These are phyloP conservation scores for Neurospora cerealis DNA, from an alignment of 495 filamentous ascomycete genomes.

Conservation along the genomic window DNA sequence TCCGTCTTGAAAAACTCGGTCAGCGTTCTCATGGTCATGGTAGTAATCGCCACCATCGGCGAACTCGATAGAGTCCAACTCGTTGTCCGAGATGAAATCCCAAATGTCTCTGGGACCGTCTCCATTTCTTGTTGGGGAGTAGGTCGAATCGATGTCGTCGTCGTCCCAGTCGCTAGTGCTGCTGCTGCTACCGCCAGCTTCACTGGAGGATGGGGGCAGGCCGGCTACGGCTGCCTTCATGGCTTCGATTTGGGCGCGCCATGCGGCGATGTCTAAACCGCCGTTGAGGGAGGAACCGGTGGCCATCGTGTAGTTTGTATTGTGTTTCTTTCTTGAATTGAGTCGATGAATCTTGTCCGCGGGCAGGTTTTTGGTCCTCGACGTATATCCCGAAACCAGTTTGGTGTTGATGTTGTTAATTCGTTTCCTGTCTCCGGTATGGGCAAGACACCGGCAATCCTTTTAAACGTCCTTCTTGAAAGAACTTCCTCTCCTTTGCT, in stretches of 20 bases:
- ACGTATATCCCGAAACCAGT: not conserved
- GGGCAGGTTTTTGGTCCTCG: not conserved
- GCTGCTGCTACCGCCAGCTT: constrained; percentile 4
- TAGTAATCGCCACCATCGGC: constrained; percentile 32
- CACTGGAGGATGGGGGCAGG: constrained; percentile 15
- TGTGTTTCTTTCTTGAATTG: not conserved
- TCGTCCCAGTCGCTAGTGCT: constrained; percentile 21
- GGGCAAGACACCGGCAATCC: not conserved
- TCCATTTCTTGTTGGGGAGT: constrained; percentile 44
- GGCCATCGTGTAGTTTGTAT: not conserved
- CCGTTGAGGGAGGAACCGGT: not conserved
- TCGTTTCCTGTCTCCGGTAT: not conserved
- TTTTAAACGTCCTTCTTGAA: not conserved
- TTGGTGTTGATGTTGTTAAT: not conserved
- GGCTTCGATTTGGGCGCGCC: constrained; percentile 34
- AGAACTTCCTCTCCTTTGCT: not conserved
- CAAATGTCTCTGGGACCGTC: constrained; percentile 72
- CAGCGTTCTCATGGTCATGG: constrained; percentile 18
- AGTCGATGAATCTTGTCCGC: not conserved
- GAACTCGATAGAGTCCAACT: constrained; percentile 42
- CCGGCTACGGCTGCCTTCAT: constrained; percentile 38
- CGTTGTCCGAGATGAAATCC: constrained; percentile 72
- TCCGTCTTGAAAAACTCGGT: constrained; percentile 2
- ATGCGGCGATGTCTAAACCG: constrained; percentile 14
- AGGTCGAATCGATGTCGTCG: constrained; percentile 47